phyloP scores from a whole-genome alignment of 306 rosid genomes.

The Corylus americana region DNA sequence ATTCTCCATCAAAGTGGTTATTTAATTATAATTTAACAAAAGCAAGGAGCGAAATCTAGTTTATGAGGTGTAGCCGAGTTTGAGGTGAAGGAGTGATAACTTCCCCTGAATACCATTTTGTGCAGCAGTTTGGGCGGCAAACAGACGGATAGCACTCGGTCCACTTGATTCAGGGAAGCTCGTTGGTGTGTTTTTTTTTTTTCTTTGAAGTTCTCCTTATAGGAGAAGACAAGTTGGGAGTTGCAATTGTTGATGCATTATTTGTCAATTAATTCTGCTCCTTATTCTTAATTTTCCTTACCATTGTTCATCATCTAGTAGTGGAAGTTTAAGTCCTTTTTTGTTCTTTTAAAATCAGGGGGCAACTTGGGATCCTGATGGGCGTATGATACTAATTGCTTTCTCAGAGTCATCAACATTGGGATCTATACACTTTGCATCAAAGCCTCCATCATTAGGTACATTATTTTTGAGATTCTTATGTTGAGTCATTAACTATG shows the following conservation, averaged over 20 bases:
- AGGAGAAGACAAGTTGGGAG: neutral
- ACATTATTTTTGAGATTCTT: constrained; percentile 27
- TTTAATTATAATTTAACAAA: no score
- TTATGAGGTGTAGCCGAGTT: no score
- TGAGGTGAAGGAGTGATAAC: no score
- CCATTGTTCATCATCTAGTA: neutral
- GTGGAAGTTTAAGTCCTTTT: constrained; percentile 19
- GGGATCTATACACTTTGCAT: constrained; percentile 94
- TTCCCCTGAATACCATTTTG: no score
- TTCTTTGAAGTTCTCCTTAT: neutral
- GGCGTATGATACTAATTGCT: constrained; percentile 84
- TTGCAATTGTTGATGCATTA: neutral
- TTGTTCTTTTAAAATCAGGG: constrained; percentile 54
- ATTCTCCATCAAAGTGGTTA: no score
- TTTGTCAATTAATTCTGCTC: neutral
- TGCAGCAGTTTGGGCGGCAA: no score
- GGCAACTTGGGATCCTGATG: constrained; percentile 98
- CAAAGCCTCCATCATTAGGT: constrained; percentile 97
- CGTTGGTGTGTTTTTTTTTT: neutral
- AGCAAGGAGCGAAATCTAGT: no score
- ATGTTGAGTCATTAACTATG: constrained; percentile 5
- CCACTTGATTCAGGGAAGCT: no score
- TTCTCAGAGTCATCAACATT: constrained; percentile 80
- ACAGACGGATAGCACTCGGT: no score
- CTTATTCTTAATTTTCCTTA: constrained; percentile 16